Evolutionary conservation across 192 early-diverging fungal species (phyloP), one percentile per base, ranked within the genome.

Genomic region (Glomus cerebriforme): DNA sequence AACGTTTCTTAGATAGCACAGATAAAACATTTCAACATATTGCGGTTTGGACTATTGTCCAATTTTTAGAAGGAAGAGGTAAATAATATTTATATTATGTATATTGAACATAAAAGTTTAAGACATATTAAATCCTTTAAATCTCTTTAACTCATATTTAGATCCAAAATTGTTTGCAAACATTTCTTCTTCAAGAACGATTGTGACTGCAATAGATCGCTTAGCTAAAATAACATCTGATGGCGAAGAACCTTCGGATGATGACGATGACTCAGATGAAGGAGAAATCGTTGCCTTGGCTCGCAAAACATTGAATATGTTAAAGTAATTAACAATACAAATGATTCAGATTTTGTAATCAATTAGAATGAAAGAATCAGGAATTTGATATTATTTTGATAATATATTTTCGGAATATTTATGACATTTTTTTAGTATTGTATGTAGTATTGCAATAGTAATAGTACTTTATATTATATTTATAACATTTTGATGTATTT

Each of bases 1-100:
- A 88, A 24, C 79, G 87, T n/a, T 94, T 93, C 82, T 71, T 93
- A 49, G 86, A 87, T 15, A 87, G 90, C 31, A 82, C 85, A 24
- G 91, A 92, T 68, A 89, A 89, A 76, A 87, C 89, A 68, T 91
- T 96, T 78, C 92, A 91, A 75, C 94, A 95, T 22, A 91, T 96
- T 79, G 94, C 91, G 5, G 87, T 95, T 47, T 96, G 94, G 94
- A 96, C 94, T 31, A 90, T 96, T 79, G 87, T 92, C 24, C 92
- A 94, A 86, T 90, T 95, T 82, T 81, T 95, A 75, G 92, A 93
- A 75, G 88, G 88, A 26, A 77, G 64, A 62, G 85, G 85, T 85
- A 82, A 62, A 37, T 22, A 7, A 31, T 31, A 10, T 59, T 62
- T 27, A 26, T n/a, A 12, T 26, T 35, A n/a, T 68, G 6, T 34